Percentiles rank a stretch among this genome's conserved stretches.
Evolutionary conservation across 805 yeast species (phyloP).

Genomic region (Spathaspora boniae): DNA sequence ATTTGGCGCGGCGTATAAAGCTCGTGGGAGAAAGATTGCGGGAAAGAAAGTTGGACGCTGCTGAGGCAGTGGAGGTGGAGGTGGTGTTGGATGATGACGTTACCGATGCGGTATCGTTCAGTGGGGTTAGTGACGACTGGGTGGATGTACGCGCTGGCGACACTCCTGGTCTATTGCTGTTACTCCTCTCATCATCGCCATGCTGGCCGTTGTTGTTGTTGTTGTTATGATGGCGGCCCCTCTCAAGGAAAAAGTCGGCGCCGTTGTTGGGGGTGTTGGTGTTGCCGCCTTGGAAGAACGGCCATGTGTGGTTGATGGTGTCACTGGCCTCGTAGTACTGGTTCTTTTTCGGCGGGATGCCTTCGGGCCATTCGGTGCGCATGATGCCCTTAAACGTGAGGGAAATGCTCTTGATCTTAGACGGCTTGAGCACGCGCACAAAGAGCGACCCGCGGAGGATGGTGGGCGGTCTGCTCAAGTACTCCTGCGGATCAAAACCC

Average conservation of each 20-base stretch:
- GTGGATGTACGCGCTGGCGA: too few relatives aligned
- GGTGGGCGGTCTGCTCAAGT: constrained; percentile 66
- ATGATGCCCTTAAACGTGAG: constrained; percentile 65
- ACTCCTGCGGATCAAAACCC: constrained; percentile 72
- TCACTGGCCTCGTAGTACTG: constrained; percentile 64
- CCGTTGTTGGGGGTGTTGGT: constrained; percentile 34
- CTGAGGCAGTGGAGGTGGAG: constrained; percentile 1
- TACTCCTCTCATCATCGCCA: too few relatives aligned
- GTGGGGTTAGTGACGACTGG: too few relatives aligned
- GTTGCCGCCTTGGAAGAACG: constrained; percentile 56
- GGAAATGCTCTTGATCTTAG: constrained; percentile 61
- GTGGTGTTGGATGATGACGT: constrained; percentile 8
- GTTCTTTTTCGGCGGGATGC: constrained; percentile 84
- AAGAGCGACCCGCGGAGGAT: constrained; percentile 77
- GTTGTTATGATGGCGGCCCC: constrained; percentile 6
- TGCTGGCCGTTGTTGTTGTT: neutral
- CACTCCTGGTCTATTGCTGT: too few relatives aligned
- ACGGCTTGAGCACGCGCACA: constrained; percentile 65
- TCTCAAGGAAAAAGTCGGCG: constrained; percentile 43
- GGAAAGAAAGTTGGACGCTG: constrained; percentile 18
- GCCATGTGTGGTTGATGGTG: constrained; percentile 83
- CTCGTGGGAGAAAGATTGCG: constrained; percentile 23
- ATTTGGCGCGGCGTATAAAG: constrained; percentile 24
- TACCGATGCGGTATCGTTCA: neutral
- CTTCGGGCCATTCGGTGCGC: constrained; percentile 96